phyloP scores from a whole-genome alignment of 192 early-diverging fungal species.

The Coemansia erecta region DNA sequence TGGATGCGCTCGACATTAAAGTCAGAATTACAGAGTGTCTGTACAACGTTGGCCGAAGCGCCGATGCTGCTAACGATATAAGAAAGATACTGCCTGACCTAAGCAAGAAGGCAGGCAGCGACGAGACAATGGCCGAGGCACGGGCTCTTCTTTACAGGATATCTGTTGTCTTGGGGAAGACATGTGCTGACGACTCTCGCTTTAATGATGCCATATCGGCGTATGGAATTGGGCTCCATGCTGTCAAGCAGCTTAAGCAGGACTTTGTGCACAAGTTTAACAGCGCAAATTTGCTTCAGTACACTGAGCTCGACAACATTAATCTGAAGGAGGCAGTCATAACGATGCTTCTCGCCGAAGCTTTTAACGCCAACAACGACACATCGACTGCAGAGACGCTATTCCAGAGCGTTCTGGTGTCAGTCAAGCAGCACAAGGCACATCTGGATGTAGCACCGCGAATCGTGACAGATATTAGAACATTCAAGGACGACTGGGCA shows the following conservation, averaged over 20 bases:
- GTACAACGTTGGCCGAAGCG: slow-evolving; percentile 10
- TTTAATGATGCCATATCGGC: slow-evolving; percentile 16
- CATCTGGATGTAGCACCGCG: slow-evolving; percentile 30
- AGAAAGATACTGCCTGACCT: slow-evolving; percentile 12
- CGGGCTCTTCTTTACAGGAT: slow-evolving; percentile 21
- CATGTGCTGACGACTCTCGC: slow-evolving; percentile 9
- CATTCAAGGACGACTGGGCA: slow-evolving; percentile 36
- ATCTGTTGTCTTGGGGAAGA: slow-evolving; percentile 12
- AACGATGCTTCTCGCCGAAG: slow-evolving; percentile 22
- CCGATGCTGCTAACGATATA: slow-evolving; percentile 11
- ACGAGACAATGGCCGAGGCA: slow-evolving; percentile 4
- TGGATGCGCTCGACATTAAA: slow-evolving; percentile 26
- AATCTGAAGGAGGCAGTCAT: slow-evolving; percentile 37
- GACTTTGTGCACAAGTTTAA: slow-evolving; percentile 22
- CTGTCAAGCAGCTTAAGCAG: slow-evolving; percentile 30
- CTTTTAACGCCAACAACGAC: slow-evolving; percentile 19
- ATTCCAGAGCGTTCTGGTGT: slow-evolving; percentile 23
- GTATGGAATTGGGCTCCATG: slow-evolving; percentile 31
- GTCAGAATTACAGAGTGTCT: slow-evolving; percentile 36
- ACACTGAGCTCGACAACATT: slow-evolving; percentile 30
- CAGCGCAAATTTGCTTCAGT: slow-evolving; percentile 18
- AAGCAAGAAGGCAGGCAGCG: background rate
- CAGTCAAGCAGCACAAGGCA: slow-evolving; percentile 33
- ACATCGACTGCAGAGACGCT: slow-evolving; percentile 23
- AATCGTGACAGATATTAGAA: slow-evolving; percentile 20